Percentiles rank a stretch among this genome's conserved stretches.
These are phyloP conservation scores for Halophytophthora polymorphica DNA, from an alignment of 352 stramenopile species.

Conservation along the genomic window DNA sequence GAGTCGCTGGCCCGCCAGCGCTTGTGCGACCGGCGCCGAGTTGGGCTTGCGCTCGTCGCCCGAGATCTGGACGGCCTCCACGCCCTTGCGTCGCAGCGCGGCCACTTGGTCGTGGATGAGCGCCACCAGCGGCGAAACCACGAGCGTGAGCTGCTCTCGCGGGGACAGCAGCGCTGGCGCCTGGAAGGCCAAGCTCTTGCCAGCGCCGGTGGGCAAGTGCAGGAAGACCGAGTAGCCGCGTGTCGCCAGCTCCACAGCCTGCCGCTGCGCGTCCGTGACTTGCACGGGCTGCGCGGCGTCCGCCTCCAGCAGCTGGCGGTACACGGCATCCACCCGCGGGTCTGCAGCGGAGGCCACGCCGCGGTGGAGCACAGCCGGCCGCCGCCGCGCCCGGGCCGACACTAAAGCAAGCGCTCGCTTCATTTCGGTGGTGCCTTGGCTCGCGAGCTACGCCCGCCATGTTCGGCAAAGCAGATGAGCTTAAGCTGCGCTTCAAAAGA, in stretches of 20 bases:
- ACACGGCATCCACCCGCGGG: conserved; percentile 22
- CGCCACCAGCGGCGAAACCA: conserved; percentile 72
- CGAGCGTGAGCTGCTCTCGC: conserved; percentile 41
- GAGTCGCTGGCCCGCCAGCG: conserved; percentile 42
- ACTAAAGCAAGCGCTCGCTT: no score
- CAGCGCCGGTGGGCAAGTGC: conserved; percentile 68
- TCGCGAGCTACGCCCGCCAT: no score
- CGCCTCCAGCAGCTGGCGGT: conserved; percentile 39
- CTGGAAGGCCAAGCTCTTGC: conserved; percentile 83
- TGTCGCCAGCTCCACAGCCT: conserved; percentile 37
- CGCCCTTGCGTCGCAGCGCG: conserved; percentile 51
- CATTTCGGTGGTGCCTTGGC: no score
- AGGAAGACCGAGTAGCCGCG: conserved; percentile 69
- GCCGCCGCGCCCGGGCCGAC: no score
- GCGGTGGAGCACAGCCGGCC: no score
- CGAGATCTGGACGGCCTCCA: conserved; percentile 49
- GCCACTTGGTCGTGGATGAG: conserved; percentile 80
- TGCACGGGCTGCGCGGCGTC: conserved; percentile 13
- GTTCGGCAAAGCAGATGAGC: no score
- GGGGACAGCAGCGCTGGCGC: conserved; percentile 52
- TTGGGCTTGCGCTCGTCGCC: conserved; percentile 22
- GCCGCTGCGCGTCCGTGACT: conserved; percentile 40
- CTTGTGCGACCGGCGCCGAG: conserved; percentile 23
- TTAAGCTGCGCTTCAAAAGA: no score
- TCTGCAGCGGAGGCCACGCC: neutral